Evolutionary conservation across 2,329 filamentous ascomycete species (phyloP), one percentile per base, ranked within the genome.

Genomic region (Pseudonectria buxi): DNA sequence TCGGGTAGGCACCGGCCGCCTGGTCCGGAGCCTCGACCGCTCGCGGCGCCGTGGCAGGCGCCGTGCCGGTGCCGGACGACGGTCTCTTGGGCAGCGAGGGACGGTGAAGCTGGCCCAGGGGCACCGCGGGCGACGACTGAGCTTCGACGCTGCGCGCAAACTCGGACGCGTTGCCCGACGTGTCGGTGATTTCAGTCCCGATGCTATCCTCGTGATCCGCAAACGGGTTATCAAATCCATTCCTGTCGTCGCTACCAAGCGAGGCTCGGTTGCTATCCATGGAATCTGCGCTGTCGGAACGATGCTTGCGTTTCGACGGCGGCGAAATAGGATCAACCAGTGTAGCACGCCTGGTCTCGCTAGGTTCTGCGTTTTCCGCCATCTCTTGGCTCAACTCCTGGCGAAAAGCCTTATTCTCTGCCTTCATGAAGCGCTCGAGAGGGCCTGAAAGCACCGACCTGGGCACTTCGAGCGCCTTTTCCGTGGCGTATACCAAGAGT

Each of bases 401-500:
- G 13, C 63, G 62, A 51, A 77, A 77, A 2, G 61, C 59, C 37
- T 64, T 65, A 43, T 76, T 77, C 33, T 77, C 73, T 26, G 61
- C 62, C 26, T 61, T 63, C 5, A 70, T 59, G 47, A 77, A 77
- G 24, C 63, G 61, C 53, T 71, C 56, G 9, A 61, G 43, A 2
- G 51, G 42, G 11, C 58, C 47, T 28, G 71, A 58, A 12, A 76
- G 52, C 10, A 63, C 55, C 4, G 53, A 45, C 10, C 39, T 51
- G 4, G 57, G 49, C 14, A 48, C 43, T 10, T 58, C 44, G 39
- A 74, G 51, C 15, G 72, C 70, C 16, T 58, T 54, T 40, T 76
- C 69, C 4, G 70, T 71, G 14, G 74, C 73, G 46, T 77, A 78
- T 4, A 78, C 56, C 3, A 78, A 48, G 13, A 74, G 47, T 0